Evolutionary conservation across 768 basidiomycete genomes (phyloP).

Genomic region (Tulasnella sp.): DNA sequence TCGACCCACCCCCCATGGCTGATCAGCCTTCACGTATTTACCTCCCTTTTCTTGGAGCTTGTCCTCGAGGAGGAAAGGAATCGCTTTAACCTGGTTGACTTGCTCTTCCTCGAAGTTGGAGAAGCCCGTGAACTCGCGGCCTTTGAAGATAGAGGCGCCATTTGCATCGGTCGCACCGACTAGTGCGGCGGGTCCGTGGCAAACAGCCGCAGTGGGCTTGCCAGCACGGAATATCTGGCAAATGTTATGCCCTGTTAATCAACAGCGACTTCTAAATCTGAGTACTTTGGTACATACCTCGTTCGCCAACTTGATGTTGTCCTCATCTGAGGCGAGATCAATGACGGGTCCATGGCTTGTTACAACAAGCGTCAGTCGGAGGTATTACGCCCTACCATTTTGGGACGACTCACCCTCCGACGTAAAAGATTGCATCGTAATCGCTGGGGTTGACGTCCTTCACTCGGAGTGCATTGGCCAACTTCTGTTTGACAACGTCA

Average conservation of each 20-base stretch:
- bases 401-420: conserved; percentile 41
- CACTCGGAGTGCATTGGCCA: conserved; percentile 47
- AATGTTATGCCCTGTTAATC: background rate
- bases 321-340: conserved; percentile 48
- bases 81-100: conserved; percentile 33
- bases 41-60: conserved; percentile 54
- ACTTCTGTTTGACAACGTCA: conserved; percentile 37
- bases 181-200: conserved; percentile 71
- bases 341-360: conserved; percentile 54
- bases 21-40: conserved; percentile 43
- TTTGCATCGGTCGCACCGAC: conserved; percentile 40
- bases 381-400: background rate
- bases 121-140: conserved; percentile 50
- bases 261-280: background rate
- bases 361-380: background rate
- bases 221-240: conserved; percentile 51
- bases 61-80: conserved; percentile 64
- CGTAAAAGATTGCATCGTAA: conserved; percentile 65
- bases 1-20: conserved; percentile 48
- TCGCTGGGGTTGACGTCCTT: conserved; percentile 44
- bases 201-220: conserved; percentile 60
- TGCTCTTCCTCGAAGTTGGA: conserved; percentile 55
- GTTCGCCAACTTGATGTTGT: conserved; percentile 45
- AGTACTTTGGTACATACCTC: conserved; percentile 30
- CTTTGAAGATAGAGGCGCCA: conserved; percentile 54